A percentile compares a stretch with the other conserved stretches of the same genome.
phyloP scores from a whole-genome alignment of 495 filamentous ascomycete genomes.

The Cercophora scortea region DNA sequence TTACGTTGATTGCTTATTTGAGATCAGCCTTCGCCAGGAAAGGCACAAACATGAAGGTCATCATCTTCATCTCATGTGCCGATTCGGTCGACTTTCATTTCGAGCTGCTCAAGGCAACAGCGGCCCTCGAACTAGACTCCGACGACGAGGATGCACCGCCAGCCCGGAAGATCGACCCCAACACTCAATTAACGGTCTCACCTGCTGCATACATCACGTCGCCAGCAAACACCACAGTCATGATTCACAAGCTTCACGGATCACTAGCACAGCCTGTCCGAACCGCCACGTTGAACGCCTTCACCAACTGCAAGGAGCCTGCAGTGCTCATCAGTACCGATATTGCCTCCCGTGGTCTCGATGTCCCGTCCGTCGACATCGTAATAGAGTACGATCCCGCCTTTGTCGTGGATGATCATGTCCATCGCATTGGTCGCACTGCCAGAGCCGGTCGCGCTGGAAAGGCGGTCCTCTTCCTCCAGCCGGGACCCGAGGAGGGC shows the following conservation, averaged over 20 bases:
- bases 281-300: conserved; percentile 73
- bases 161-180: conserved; percentile 15
- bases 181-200: conserved; percentile 33
- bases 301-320: conserved; percentile 56
- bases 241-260: conserved; percentile 82
- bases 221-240: conserved; percentile 45
- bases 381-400: conserved; percentile 93
- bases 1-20: conserved; percentile 73
- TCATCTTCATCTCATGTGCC: conserved; percentile 93
- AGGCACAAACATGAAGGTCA: conserved; percentile 86
- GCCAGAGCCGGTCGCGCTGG: conserved; percentile 85
- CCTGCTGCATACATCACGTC: conserved; percentile 42
- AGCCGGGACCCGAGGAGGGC: conserved; percentile 83
- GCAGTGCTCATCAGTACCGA: conserved; percentile 87
- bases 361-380: conserved; percentile 87
- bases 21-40: conserved; percentile 79
- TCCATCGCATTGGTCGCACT: conserved; percentile 90
- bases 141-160: conserved; percentile 18
- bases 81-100: conserved; percentile 97
- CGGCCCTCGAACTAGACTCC: conserved; percentile 9
- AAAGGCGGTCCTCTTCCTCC: conserved; percentile 80
- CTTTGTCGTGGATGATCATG: conserved; percentile 82
- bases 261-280: conserved; percentile 84
- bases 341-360: conserved; percentile 87
- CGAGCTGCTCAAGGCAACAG: conserved; percentile 63